phyloP scores from a whole-genome alignment of 2,329 filamentous ascomycete species.

The Trichoderma guizhouense region DNA sequence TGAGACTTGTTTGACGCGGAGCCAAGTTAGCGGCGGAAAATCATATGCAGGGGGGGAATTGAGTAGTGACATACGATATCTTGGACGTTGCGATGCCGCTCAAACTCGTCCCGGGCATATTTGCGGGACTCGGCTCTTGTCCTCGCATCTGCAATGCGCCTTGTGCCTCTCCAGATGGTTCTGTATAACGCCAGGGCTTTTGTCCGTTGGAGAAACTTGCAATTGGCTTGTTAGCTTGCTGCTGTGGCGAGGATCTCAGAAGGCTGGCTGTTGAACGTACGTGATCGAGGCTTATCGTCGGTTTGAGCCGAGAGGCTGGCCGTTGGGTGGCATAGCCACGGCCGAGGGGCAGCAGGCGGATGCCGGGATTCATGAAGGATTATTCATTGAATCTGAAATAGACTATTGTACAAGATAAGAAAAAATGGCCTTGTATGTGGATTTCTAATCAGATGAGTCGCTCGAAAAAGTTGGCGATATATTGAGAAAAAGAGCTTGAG shows the following conservation, averaged over 20 bases:
- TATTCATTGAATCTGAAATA: neutral
- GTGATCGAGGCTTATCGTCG: conserved; percentile 55
- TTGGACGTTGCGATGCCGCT: conserved; percentile 53
- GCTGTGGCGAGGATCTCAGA: neutral
- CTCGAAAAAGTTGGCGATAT: neutral
- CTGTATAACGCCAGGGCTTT: conserved; percentile 57
- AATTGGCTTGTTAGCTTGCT: neutral
- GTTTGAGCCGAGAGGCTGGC: conserved; percentile 31
- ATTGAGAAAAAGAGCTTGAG: neutral
- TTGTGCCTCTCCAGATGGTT: conserved; percentile 53
- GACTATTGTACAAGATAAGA: neutral
- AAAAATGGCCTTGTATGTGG: neutral
- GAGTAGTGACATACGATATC: conserved; percentile 47
- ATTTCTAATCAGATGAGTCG: neutral
- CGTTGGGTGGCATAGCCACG: conserved; percentile 37
- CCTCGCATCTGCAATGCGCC: conserved; percentile 47
- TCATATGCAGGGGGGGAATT: neutral
- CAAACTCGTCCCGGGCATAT: conserved; percentile 59
- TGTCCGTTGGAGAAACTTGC: conserved; percentile 56
- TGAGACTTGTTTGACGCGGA: conserved; percentile 43
- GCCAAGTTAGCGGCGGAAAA: neutral
- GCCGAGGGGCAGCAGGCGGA: conserved; percentile 28
- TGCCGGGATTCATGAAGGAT: conserved; percentile 26
- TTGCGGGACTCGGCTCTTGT: conserved; percentile 54
- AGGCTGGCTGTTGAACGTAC: conserved; percentile 35